Percentiles rank a stretch among this genome's conserved stretches.
phyloP scores from a whole-genome alignment of 2,329 filamentous ascomycete species.

The Stachybotrys chlorohalonatus region DNA sequence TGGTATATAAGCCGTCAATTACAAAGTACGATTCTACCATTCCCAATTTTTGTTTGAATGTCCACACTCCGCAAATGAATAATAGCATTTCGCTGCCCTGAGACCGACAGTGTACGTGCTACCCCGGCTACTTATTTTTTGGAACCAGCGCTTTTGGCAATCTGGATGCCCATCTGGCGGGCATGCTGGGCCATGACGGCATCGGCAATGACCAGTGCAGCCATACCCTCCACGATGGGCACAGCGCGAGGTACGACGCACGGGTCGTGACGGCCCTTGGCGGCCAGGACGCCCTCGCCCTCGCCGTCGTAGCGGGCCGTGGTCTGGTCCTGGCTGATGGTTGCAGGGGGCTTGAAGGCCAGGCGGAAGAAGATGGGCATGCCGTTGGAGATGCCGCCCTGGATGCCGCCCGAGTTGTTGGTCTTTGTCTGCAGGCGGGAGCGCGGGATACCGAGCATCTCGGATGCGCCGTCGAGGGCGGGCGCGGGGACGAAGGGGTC shows the following conservation, averaged over 20 bases:
- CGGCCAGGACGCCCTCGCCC: slow-evolving; percentile 65
- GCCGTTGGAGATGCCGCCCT: slow-evolving; percentile 92
- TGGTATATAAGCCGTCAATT: background rate
- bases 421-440: slow-evolving; percentile 66
- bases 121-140: background rate
- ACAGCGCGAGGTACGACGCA: slow-evolving; percentile 85
- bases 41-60: background rate
- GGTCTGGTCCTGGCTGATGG: slow-evolving; percentile 79
- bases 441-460: slow-evolving; percentile 33
- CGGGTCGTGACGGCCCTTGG: slow-evolving; percentile 91
- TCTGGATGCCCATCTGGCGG: too few species aligned
- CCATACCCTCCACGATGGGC: slow-evolving; percentile 87
- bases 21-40: background rate
- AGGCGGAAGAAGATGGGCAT: slow-evolving; percentile 91
- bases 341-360: slow-evolving; percentile 93
- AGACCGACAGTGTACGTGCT: background rate
- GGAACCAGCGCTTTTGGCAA: background rate
- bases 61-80: background rate
- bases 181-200: slow-evolving; percentile 63
- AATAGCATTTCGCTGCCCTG: background rate
- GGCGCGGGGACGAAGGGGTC: slow-evolving; percentile 46
- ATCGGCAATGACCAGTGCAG: slow-evolving; percentile 79
- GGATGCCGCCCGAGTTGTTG: slow-evolving; percentile 91
- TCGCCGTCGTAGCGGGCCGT: slow-evolving; percentile 72
- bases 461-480: slow-evolving; percentile 33